Percentiles rank a stretch among this genome's conserved stretches.
phyloP scores from a whole-genome alignment of 108 stramenopile genomes.

The Nitzschia inconspicua region DNA sequence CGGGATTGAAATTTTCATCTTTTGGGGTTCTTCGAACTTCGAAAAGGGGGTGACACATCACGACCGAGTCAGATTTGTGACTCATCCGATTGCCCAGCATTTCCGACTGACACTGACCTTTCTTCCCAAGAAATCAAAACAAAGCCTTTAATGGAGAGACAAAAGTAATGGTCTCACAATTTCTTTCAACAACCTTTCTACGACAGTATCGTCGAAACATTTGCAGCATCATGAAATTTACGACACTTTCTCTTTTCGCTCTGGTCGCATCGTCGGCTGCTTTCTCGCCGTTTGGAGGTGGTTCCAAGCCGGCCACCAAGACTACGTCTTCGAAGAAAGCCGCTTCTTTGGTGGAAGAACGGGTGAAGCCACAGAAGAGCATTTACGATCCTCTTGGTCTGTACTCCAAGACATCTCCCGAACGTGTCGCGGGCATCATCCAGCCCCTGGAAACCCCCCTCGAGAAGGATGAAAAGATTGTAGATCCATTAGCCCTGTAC shows the following conservation, averaged over 20 bases:
- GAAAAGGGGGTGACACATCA: too few species aligned
- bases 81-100: too few species aligned
- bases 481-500: slow-evolving; percentile 29
- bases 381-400: slow-evolving; percentile 63
- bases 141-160: too few species aligned
- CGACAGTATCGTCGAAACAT: too few species aligned
- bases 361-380: background rate
- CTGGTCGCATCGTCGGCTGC: background rate
- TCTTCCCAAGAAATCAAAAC: too few species aligned
- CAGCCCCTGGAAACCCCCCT: slow-evolving; percentile 2
- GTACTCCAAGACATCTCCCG: slow-evolving; percentile 55
- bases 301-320: background rate
- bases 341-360: background rate
- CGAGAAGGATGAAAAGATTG: background rate
- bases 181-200: background rate
- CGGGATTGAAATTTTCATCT: too few species aligned
- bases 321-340: background rate
- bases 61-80: too few species aligned
- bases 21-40: too few species aligned
- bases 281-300: background rate
- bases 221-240: background rate
- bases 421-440: slow-evolving; percentile 32
- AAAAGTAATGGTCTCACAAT: too few species aligned
- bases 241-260: background rate
- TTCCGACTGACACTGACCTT: too few species aligned